Percentiles rank a stretch among this genome's conserved stretches.
Conservation (phyloP, 2,329 filamentous ascomycete genomes). For the Xylaria sp. region DNA sequence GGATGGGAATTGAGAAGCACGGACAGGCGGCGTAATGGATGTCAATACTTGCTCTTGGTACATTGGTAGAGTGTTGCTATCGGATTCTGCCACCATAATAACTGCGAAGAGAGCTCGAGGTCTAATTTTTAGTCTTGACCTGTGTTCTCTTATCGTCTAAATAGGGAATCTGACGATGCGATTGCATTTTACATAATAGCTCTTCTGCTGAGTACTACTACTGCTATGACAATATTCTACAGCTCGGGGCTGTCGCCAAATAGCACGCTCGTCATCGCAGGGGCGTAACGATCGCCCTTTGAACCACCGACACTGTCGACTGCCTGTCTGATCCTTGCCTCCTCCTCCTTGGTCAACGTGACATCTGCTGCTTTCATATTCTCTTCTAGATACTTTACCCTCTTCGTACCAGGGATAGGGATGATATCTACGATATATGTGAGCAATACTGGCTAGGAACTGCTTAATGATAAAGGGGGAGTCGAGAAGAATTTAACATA, state of each 20-base stretch:
- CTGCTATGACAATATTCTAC: constrained; percentile 1
- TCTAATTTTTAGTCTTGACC: background rate
- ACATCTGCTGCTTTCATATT: constrained; percentile 51
- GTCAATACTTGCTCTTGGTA: background rate
- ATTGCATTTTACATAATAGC: background rate
- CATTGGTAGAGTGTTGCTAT: background rate
- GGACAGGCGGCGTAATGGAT: background rate
- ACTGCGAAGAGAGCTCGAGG: background rate
- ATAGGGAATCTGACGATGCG: background rate
- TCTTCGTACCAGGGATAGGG: constrained; percentile 53
- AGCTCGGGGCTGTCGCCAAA: constrained; percentile 44
- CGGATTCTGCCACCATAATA: background rate
- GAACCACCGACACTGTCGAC: constrained; percentile 47
- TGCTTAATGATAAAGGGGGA: too few relatives aligned
- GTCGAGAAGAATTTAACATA: constrained; percentile 10
- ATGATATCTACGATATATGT: constrained; percentile 60
- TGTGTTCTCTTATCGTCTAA: background rate
- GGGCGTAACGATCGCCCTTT: constrained; percentile 38
- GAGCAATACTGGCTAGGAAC: constrained; percentile 50
- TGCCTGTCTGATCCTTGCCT: constrained; percentile 51
- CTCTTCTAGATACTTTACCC: constrained; percentile 49
- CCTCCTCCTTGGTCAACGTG: constrained; percentile 52
- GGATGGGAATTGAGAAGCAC: background rate
- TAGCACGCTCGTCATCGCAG: constrained; percentile 23
- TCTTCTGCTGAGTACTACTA: background rate